Conservation (phyloP, 441 rosid species). For the Erysimum cheiri region DNA sequence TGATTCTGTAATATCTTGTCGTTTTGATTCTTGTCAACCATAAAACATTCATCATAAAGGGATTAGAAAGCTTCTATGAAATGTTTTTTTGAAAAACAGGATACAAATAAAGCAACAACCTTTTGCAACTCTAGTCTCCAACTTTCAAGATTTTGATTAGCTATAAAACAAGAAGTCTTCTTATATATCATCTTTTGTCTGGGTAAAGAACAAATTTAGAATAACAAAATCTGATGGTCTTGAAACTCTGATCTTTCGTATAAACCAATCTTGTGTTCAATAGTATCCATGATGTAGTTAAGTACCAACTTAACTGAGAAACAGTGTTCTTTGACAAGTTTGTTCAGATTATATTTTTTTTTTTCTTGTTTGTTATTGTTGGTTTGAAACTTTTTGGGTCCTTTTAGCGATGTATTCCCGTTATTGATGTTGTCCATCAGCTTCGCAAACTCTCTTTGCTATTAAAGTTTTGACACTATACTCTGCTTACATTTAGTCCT, state of each 20-base stretch:
- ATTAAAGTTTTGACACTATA: too few species aligned
- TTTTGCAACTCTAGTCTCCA: neutral
- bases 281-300: too few species aligned
- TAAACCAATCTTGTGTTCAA: neutral
- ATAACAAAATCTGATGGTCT: neutral
- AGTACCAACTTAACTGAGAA: too few species aligned
- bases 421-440: too few species aligned
- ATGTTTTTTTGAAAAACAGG: conserved; percentile 30
- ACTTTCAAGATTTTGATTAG: conserved; percentile 1
- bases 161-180: neutral
- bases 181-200: neutral
- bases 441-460: too few species aligned
- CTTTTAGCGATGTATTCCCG: too few species aligned
- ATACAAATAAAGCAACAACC: neutral
- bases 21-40: conserved; percentile 33
- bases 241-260: neutral
- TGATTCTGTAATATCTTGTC: neutral
- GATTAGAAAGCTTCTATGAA: conserved; percentile 28
- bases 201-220: neutral
- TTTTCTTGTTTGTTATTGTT: too few species aligned
- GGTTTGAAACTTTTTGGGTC: too few species aligned
- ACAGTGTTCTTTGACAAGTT: neutral
- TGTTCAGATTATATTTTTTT: too few species aligned
- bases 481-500: neutral
- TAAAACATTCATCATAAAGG: conserved; percentile 30